Evolutionary conservation across 495 filamentous ascomycete genomes (phyloP).

Genomic region (Xylaria cubensis): DNA sequence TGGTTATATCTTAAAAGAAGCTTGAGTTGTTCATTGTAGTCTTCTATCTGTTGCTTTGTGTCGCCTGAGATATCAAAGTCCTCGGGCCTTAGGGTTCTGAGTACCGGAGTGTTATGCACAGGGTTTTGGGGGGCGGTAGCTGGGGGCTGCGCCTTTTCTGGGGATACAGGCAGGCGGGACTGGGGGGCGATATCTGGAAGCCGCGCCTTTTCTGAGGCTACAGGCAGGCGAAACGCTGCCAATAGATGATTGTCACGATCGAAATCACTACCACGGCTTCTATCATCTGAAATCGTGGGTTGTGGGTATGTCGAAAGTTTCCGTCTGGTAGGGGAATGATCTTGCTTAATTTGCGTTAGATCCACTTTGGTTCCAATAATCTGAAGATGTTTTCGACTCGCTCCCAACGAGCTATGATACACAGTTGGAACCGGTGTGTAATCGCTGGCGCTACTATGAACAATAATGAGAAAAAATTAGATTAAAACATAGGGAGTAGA

Average conservation of each 20-base stretch:
- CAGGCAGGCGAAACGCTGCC: neutral
- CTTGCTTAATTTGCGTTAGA: neutral
- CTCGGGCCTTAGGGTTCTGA: no score
- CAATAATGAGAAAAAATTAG: no score
- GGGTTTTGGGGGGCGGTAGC: no score
- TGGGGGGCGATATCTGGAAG: neutral
- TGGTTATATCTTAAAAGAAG: neutral
- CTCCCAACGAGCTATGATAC: neutral
- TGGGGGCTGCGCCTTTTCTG: no score
- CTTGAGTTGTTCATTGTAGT: no score
- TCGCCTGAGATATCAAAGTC: no score
- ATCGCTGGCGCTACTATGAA: no score
- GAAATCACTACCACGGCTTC: neutral
- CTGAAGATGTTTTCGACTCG: neutral
- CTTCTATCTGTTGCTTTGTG: no score
- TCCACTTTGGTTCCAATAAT: neutral
- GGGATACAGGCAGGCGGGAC: no score
- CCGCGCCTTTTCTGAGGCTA: neutral
- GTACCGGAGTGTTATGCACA: no score
- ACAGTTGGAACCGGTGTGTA: neutral
- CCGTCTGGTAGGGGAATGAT: neutral
- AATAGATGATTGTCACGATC: neutral
- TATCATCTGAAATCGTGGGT: neutral
- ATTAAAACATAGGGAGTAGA: no score
- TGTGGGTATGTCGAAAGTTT: neutral